phyloP scores from a whole-genome alignment of 805 yeast species.

The Geotrichum ghanense region DNA sequence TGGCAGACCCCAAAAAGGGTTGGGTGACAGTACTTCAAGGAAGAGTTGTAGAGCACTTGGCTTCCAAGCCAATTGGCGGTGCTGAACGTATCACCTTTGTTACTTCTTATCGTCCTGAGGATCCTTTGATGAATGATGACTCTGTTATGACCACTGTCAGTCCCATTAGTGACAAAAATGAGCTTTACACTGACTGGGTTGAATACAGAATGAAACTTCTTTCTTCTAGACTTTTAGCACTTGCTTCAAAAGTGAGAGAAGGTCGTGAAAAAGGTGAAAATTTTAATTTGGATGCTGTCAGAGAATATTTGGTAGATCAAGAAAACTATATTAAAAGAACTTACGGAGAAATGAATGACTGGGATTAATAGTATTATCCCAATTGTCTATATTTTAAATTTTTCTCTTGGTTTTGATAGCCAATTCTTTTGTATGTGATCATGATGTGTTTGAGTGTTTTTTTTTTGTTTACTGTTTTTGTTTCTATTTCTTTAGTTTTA shows the following conservation, averaged over 20 bases:
- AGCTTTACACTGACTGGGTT: slow-evolving; percentile 15
- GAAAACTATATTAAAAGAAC: slow-evolving; percentile 6
- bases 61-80: slow-evolving; percentile 32
- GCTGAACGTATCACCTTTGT: slow-evolving; percentile 26
- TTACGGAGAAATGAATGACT: slow-evolving; percentile 9
- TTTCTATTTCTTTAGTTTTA: no score
- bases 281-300: slow-evolving; percentile 1
- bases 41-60: slow-evolving; percentile 35
- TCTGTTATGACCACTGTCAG: slow-evolving; percentile 20
- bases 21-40: slow-evolving; percentile 41
- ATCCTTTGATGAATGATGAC: slow-evolving; percentile 16
- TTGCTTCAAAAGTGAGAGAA: slow-evolving; percentile 7
- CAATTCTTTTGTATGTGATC: no score
- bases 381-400: no score
- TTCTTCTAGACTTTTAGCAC: slow-evolving; percentile 6
- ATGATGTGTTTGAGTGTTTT: no score
- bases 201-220: slow-evolving; percentile 11
- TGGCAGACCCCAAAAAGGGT: slow-evolving; percentile 36
- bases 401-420: no score
- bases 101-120: slow-evolving; percentile 22
- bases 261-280: slow-evolving; percentile 1
- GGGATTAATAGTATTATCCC: not conserved
- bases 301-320: slow-evolving; percentile 1
- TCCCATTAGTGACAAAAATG: slow-evolving; percentile 12
- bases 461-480: no score